Base-by-base conservation (phyloP, 176 grass and related monocot genomes). In the Carex scoparia region DNA sequence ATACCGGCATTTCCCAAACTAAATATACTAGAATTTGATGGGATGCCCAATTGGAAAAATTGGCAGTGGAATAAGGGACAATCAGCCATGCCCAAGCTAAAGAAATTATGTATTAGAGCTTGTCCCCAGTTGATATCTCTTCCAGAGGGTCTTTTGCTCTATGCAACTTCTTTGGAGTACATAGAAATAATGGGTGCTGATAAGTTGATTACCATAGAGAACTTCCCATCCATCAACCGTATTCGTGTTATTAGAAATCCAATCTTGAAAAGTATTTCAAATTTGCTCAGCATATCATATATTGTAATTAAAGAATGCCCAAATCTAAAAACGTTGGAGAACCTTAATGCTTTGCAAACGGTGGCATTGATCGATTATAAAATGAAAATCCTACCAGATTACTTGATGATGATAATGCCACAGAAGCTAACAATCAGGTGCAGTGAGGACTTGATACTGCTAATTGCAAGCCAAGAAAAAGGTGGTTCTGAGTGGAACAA, bases 121-220 rank as follows among this genome's bases (percentile, higher is more conserved):
- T 75, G 70, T 51, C 70, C 70, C 70, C 9, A 75, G 31, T 75
- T 75, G 70, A 75, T 3, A 48, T 75, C 40, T 23, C 15, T 75
- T 23, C 38, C 70, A 0, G 15, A 51, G 15, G 70, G 37, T 27
- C 14, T 75, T 6, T 75, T 8, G 7, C n/a, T 7, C 70, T 7
- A 42, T 46, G 70, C 46, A 9, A 75, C 38, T 46, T 23, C 37
- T 13, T 75, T 75, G 38, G 37, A 75, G 14, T 18, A 7, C 5
- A 14, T 74, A 10, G 13, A 44, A 40, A 74, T 74, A 19, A 33
- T 33, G 4, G 67, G 15, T 40, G 30, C 9, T 35, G 10, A 71
- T 35, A 40, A 32, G 5, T 9, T 71, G 10, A 40, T 13, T 71
- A 18, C 3, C 13, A 33, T 71, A 35, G 15, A 15, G 4, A 71